Conservation (phyloP, 345 rosid genomes). For the Populus ilicifolia region DNA sequence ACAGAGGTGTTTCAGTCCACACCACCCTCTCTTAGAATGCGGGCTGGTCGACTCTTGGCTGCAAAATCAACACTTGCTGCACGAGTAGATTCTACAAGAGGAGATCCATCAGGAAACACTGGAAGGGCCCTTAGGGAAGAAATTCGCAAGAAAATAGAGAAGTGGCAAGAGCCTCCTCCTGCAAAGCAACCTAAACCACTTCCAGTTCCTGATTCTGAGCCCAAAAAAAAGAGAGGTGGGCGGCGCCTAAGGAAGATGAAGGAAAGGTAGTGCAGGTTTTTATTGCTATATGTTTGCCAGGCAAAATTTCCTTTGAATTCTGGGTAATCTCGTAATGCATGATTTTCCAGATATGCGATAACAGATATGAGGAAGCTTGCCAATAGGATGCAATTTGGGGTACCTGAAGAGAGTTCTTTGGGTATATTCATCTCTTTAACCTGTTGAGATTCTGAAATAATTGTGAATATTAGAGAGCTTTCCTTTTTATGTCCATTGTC, state of each 20-base stretch:
- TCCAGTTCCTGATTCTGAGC: constrained; percentile 99
- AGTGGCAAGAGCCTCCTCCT: constrained; percentile 98
- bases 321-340: constrained; percentile 4
- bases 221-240: constrained; percentile 95
- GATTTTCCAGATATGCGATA: constrained; percentile 69
- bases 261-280: constrained; percentile 53
- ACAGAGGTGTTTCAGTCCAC: constrained; percentile 80
- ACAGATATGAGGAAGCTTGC: constrained; percentile 98
- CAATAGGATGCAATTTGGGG: constrained; percentile 93
- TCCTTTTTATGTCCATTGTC: not conserved
- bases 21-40: constrained; percentile 70
- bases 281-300: not conserved
- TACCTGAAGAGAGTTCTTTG: constrained; percentile 93
- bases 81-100: constrained; percentile 77
- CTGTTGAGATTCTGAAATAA: not conserved
- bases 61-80: constrained; percentile 83
- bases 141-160: constrained; percentile 82
- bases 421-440: constrained; percentile 37
- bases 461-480: not conserved
- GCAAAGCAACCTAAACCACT: constrained; percentile 96
- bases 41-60: constrained; percentile 81
- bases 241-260: constrained; percentile 94
- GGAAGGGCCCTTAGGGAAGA: constrained; percentile 69
- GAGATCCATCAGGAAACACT: constrained; percentile 70
- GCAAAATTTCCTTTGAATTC: not conserved